Evolutionary conservation across 2,329 filamentous ascomycete genomes (phyloP).

Genomic region (Diaporthe amygdali): DNA sequence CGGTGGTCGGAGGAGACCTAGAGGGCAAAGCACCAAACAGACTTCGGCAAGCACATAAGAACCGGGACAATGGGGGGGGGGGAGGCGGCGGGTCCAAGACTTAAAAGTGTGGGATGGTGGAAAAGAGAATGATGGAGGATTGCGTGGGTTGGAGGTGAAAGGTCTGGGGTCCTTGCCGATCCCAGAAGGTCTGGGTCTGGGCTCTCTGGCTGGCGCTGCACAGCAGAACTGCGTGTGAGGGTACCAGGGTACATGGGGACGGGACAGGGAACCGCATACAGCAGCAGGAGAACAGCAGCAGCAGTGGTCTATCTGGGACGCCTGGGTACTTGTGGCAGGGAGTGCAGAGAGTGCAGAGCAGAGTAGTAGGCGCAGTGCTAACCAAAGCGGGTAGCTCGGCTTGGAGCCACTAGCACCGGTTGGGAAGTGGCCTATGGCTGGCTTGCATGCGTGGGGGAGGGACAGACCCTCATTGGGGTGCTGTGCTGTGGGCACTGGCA

Average conservation of each 20-base stretch:
- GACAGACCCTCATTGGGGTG: too few relatives aligned
- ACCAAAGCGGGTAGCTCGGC: background rate
- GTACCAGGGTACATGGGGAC: background rate
- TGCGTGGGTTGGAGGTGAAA: conserved; percentile 17
- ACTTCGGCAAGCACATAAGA: conserved; percentile 17
- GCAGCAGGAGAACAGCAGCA: too few relatives aligned
- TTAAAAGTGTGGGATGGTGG: conserved; percentile 21
- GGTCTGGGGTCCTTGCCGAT: conserved; percentile 17
- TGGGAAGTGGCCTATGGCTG: background rate
- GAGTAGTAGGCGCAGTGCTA: background rate
- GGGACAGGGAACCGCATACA: background rate
- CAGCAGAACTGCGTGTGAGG: background rate
- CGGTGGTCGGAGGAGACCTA: background rate
- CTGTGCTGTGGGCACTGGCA: background rate
- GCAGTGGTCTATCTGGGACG: too few relatives aligned
- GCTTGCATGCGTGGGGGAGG: background rate
- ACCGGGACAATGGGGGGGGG: conserved; percentile 15
- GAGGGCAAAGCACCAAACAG: background rate
- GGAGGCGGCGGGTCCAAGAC: conserved; percentile 17
- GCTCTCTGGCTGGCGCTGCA: conserved; percentile 4
- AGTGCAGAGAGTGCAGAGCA: background rate
- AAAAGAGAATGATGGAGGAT: conserved; percentile 18
- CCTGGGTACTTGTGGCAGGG: too few relatives aligned
- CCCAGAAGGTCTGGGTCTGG: conserved; percentile 15
- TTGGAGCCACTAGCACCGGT: background rate